Evolutionary conservation across 1,139 yeast genomes (phyloP).

Genomic region (Geotrichum phurueaensis): DNA sequence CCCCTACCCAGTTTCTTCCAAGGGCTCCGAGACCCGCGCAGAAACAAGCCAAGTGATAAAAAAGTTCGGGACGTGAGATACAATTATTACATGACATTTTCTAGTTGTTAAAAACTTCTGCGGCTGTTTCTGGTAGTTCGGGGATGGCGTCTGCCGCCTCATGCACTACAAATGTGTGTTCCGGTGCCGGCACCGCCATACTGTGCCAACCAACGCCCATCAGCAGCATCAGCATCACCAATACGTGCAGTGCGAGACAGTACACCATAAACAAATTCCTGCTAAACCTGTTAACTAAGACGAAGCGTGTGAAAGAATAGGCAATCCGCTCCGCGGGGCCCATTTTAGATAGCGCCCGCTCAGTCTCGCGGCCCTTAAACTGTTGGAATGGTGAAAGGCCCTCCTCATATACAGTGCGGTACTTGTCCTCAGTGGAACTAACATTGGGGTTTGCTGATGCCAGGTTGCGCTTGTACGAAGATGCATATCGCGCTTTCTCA

Average conservation of each 20-base stretch:
- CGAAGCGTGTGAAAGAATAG: slow-evolving; percentile 63
- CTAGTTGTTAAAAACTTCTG: neutral
- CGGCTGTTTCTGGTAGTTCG: slow-evolving; percentile 7
- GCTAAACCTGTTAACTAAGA: slow-evolving; percentile 66
- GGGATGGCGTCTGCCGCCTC: slow-evolving; percentile 14
- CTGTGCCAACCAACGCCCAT: slow-evolving; percentile 40
- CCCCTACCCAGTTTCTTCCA: neutral
- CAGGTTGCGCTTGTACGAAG: slow-evolving; percentile 32
- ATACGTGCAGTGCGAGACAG: slow-evolving; percentile 66
- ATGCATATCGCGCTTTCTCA: slow-evolving; percentile 73
- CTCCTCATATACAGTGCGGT: slow-evolving; percentile 64
- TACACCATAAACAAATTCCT: slow-evolving; percentile 69
- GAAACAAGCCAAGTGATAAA: neutral
- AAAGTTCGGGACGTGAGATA: neutral
- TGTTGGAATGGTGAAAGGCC: slow-evolving; percentile 79
- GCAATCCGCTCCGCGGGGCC: slow-evolving; percentile 78
- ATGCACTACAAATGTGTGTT: slow-evolving; percentile 8
- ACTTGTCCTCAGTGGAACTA: slow-evolving; percentile 51
- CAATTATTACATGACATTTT: neutral
- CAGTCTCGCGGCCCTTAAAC: slow-evolving; percentile 72
- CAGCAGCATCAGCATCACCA: slow-evolving; percentile 62
- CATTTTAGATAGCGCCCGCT: slow-evolving; percentile 63
- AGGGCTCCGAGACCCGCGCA: neutral
- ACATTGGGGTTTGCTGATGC: slow-evolving; percentile 16
- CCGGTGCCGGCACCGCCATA: slow-evolving; percentile 10